Percentiles rank a stretch among this genome's conserved stretches.
Evolutionary conservation across 75 land plant genomes (phyloP).

Genomic region (Cupressus sempervirens): DNA sequence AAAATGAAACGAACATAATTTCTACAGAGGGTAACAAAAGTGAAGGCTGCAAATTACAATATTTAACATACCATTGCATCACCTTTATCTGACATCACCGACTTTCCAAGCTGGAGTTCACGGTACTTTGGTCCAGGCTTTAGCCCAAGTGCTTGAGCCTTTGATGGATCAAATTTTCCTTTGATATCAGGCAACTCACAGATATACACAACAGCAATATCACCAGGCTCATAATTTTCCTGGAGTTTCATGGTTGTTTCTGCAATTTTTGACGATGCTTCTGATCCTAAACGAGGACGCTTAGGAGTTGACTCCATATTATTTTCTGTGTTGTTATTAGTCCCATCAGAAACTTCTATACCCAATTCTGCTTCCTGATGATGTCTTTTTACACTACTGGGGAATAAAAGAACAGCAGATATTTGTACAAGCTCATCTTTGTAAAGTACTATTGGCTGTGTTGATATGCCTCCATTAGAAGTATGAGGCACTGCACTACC

Average conservation of each 20-base stretch:
- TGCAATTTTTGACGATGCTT: background rate
- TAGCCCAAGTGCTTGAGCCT: conserved; percentile 70
- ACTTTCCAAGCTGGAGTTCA: conserved; percentile 71
- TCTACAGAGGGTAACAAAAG: background rate
- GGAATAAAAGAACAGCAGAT: conserved; percentile 72
- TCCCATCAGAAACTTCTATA: conserved; percentile 13
- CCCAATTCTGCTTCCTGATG: background rate
- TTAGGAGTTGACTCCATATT: background rate
- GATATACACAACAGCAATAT: conserved; percentile 72
- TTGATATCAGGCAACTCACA: conserved; percentile 93
- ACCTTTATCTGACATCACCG: conserved; percentile 66
- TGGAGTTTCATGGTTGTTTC: background rate
- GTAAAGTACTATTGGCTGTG: conserved; percentile 49
- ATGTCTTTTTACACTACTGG: conserved; percentile 18
- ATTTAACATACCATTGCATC: conserved; percentile 53
- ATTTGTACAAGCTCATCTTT: conserved; percentile 86
- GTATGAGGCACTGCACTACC: conserved; percentile 18
- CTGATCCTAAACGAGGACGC: background rate
- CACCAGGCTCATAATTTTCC: conserved; percentile 41
- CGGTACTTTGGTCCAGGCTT: conserved; percentile 88
- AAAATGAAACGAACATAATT: conserved; percentile 9
- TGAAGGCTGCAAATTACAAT: background rate
- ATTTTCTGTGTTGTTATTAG: background rate
- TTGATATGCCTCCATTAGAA: conserved; percentile 6
- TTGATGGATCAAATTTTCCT: conserved; percentile 89